phyloP scores from a whole-genome alignment of 2,329 filamentous ascomycete species.

The Fusarium algeriense region DNA sequence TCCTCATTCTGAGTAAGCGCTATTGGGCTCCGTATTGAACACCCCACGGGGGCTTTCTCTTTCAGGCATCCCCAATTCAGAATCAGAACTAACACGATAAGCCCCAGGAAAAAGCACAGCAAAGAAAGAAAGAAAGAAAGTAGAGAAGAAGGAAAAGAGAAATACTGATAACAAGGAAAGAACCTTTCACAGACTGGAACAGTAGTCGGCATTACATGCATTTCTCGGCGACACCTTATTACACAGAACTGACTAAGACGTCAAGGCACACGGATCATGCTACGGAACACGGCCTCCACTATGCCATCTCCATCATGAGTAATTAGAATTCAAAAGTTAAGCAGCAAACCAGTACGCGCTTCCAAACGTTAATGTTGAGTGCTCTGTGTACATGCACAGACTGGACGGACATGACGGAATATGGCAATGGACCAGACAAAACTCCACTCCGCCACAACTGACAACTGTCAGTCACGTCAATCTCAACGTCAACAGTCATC shows the following conservation, averaged over 20 bases:
- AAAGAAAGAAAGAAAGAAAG: not conserved
- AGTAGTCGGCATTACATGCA: conserved; percentile 13
- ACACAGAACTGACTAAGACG: conserved; percentile 33
- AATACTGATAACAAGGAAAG: not conserved
- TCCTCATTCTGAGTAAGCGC: conserved; percentile 13
- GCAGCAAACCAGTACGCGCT: conserved; percentile 4
- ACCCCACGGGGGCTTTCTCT: conserved; percentile 26
- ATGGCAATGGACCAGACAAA: conserved; percentile 17
- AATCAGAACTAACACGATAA: conserved; percentile 1
- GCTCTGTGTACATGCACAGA: not conserved
- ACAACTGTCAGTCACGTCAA: conserved; percentile 30
- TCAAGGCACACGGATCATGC: conserved; percentile 29
- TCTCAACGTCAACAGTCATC: conserved; percentile 7
- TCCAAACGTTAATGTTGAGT: conserved; percentile 22
- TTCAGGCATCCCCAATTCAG: conserved; percentile 23
- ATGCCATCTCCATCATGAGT: conserved; percentile 8
- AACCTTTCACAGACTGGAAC: not conserved
- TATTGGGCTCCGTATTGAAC: not conserved
- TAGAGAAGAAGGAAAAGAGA: not conserved
- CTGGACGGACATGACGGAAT: conserved; percentile 7
- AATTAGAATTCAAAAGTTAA: conserved; percentile 1
- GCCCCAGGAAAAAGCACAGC: conserved; percentile 2
- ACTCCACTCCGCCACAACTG: conserved; percentile 43
- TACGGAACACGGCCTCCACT: conserved; percentile 28
- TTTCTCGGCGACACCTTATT: conserved; percentile 32